These are phyloP conservation scores for Hanseniaspora taiwanica DNA, from an alignment of 805 yeast genomes.

Conservation along the genomic window DNA sequence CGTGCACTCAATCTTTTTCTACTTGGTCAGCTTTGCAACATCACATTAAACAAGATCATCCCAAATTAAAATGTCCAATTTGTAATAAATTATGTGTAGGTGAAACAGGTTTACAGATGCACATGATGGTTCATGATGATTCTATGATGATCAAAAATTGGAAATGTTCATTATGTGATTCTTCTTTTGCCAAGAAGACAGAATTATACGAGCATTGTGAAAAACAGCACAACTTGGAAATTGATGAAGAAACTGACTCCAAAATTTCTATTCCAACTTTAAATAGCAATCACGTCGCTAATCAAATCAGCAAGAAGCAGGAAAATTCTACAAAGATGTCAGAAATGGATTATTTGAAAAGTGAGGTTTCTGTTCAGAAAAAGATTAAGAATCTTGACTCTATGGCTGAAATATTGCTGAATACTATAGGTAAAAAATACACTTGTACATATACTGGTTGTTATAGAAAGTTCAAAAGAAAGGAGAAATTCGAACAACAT, in stretches of 20 bases:
- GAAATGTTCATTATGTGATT: slow-evolving; percentile 47
- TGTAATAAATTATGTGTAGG: slow-evolving; percentile 72
- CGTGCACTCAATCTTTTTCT: slow-evolving; percentile 46
- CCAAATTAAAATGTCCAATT: slow-evolving; percentile 45
- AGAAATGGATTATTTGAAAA: slow-evolving; percentile 11
- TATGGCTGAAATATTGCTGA: slow-evolving; percentile 20
- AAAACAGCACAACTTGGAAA: slow-evolving; percentile 27
- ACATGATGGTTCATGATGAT: slow-evolving; percentile 59
- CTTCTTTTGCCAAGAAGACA: slow-evolving; percentile 39
- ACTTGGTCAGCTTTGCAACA: slow-evolving; percentile 63
- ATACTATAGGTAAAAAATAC: slow-evolving; percentile 24
- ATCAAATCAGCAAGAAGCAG: slow-evolving; percentile 6
- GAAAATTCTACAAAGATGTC: slow-evolving; percentile 6
- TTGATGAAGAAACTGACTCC: not conserved
- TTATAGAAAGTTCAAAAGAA: slow-evolving; percentile 36
- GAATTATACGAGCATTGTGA: slow-evolving; percentile 46
- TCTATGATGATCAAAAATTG: slow-evolving; percentile 40
- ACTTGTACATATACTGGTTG: slow-evolving; percentile 42
- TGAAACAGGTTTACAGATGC: slow-evolving; percentile 52
- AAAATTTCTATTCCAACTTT: not conserved
- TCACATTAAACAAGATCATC: slow-evolving; percentile 64
- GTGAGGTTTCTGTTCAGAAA: slow-evolving; percentile 17
- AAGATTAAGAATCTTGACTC: slow-evolving; percentile 16
- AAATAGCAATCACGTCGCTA: not conserved
- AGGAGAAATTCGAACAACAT: slow-evolving; percentile 21